Evolutionary conservation across 2,329 filamentous ascomycete genomes (phyloP), one percentile per base, ranked within the genome.

Genomic region (Tympanopsis confertula): DNA sequence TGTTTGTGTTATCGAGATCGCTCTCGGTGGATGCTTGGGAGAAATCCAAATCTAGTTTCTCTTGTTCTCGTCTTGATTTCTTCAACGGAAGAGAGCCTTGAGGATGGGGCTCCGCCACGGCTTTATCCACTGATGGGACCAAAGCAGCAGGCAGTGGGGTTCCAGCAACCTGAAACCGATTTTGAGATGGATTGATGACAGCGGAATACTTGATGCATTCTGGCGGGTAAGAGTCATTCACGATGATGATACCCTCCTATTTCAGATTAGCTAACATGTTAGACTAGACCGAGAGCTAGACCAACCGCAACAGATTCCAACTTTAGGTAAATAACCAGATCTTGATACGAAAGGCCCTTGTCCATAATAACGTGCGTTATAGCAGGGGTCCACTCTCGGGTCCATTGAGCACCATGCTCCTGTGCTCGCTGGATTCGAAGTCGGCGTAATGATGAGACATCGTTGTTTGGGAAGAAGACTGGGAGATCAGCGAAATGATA

Each of bases 361-460:
- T 95, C 88, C 2, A 86, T 79, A 41, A 96, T 69, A 36, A 94
- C 62, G 58, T 94, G 86, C 1, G 82, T 93, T 13, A 91, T 72
- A 17, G 58, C 57, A 1, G 46, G 55, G 51, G 79, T 73, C 1
- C 30, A 33, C 17, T 66, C 58, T 37, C 68, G 69, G 19, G 75
- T 71, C 78, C 87, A 91, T 1, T 54, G 61, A 1, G 82, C 89
- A 32, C 89, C 89, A 53, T 78, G 78, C 48, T 86, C 78, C 37
- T 75, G 69, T 0, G 83, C 79, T 53, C 81, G 87, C 20, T 70
- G 70, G 38, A 95, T 94, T 3, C 84, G 78, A 41, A 78, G 57
- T 39, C 73, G 74, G 28, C 88, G 73, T 5, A 72, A 65, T 10
- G 72, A 70, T 20, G 79, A 74, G 35, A 82, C 69, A 44, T 89